Base-by-base conservation (phyloP, 2,329 filamentous ascomycete species). In the Fusarium xyrophilum region DNA sequence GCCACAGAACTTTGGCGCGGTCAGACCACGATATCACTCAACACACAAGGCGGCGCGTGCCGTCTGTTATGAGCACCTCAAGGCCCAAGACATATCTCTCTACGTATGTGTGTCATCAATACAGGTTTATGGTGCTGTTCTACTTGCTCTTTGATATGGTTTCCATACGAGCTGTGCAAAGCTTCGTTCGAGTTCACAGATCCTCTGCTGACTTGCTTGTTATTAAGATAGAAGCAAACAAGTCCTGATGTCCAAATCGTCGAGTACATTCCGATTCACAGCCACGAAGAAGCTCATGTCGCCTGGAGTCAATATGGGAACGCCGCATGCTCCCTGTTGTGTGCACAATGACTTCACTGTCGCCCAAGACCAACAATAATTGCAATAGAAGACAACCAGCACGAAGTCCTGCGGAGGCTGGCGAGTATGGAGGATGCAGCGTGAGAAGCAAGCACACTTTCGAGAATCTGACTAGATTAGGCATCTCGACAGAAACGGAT, bases 351-450 rank as follows among this genome's bases (percentile, higher is more conserved):
- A 4, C 19, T 3, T 5, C 3, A 7, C 19, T 5, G 9, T 15
- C 4, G 19, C 9, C 25, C 8, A 28, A n/a, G 19, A 7, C 19
- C 17, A 27, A n/a, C 13, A 44, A n/a, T 6, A 28, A 11, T 8
- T 4, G 9, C 19, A 28, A 21, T 8, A 15, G 25, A 17, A 15
- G 17, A 12, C 3, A 7, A 46, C 3, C 19, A 21, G 7, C 3
- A 12, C 10, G 3, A 21, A 15, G 13, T 3, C 13, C 9, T 12
- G 2, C 25, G 9, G 6, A 6, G 42, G 4, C 9, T 8, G 4
- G 8, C 6, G 6, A 15, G 12, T 28, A 3, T 6, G 4, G 42
- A 6, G 3, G 9, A 15, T 28, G n/a, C 19, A 28, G 25, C 9
- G 28, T 8, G 9, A 7, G 9, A 11, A 28, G 25, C 5, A 28